phyloP scores from a whole-genome alignment of 352 stramenopile genomes.

The Phytophthora cajani region DNA sequence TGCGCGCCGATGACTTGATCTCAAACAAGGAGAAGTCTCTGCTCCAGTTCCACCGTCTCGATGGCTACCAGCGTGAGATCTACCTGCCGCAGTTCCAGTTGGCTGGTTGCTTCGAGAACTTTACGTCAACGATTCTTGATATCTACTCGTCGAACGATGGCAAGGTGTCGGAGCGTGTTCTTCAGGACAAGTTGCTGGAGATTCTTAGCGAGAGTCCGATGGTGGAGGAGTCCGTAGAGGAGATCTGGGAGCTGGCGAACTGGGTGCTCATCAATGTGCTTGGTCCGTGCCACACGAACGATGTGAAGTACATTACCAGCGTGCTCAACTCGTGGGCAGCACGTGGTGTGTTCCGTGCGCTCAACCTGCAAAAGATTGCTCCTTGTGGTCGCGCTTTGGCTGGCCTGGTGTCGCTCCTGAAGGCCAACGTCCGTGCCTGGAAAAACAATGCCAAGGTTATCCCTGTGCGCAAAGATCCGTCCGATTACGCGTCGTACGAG shows the following conservation, averaged over 20 bases:
- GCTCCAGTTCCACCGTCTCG: conserved; percentile 96
- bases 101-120: conserved; percentile 96
- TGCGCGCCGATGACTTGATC: conserved; percentile 93
- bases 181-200: conserved; percentile 88
- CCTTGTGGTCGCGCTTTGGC: conserved; percentile 71
- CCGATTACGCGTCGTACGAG: conserved; percentile 87
- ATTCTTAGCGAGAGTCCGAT: conserved; percentile 80
- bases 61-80: conserved; percentile 97
- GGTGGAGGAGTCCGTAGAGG: conserved; percentile 93
- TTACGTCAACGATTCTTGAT: conserved; percentile 77
- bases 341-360: conserved; percentile 77
- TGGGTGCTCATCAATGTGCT: conserved; percentile 96
- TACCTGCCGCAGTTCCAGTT: conserved; percentile 99
- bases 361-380: conserved; percentile 78
- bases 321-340: conserved; percentile 83
- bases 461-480: conserved; percentile 80
- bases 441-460: conserved; percentile 87
- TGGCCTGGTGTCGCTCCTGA: conserved; percentile 74
- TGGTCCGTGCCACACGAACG: conserved; percentile 94
- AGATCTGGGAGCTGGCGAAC: conserved; percentile 97
- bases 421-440: conserved; percentile 67
- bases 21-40: conserved; percentile 89
- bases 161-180: conserved; percentile 68
- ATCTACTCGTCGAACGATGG: conserved; percentile 68
- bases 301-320: conserved; percentile 93